These are phyloP conservation scores for Colletotrichum scovillei DNA, from an alignment of 2,329 filamentous ascomycete genomes.

Conservation along the genomic window DNA sequence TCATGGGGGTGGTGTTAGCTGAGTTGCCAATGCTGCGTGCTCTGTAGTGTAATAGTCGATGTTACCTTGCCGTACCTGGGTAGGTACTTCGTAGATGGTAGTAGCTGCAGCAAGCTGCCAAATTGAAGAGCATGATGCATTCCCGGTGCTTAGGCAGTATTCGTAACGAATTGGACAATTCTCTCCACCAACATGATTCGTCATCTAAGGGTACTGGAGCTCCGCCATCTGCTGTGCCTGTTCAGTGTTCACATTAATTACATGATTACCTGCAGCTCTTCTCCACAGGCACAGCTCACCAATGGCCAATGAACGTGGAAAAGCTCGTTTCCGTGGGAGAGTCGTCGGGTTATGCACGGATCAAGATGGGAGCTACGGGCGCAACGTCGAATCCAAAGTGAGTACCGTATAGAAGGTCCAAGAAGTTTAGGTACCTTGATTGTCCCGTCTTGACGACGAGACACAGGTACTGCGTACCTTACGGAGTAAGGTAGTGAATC, in stretches of 20 bases:
- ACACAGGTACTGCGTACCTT: neutral
- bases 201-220: neutral
- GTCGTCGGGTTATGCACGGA: neutral
- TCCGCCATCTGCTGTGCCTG: slow-evolving; percentile 6
- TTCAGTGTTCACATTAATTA: slow-evolving; percentile 16
- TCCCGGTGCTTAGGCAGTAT: too few species aligned
- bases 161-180: neutral
- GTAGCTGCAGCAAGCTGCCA: neutral
- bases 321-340: neutral
- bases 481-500: too few species aligned
- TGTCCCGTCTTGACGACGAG: neutral
- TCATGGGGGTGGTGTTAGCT: neutral
- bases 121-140: neutral
- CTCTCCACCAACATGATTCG: neutral
- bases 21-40: neutral
- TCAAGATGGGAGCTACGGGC: neutral
- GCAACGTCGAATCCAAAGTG: neutral
- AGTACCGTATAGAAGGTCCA: neutral
- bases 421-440: neutral
- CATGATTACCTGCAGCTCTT: neutral
- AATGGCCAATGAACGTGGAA: slow-evolving; percentile 3
- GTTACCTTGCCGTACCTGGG: neutral
- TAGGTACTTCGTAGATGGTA: neutral
- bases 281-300: neutral
- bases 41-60: neutral